Base-by-base conservation (phyloP, 306 rosid genomes). In the Heteromeles arbutifolia region DNA sequence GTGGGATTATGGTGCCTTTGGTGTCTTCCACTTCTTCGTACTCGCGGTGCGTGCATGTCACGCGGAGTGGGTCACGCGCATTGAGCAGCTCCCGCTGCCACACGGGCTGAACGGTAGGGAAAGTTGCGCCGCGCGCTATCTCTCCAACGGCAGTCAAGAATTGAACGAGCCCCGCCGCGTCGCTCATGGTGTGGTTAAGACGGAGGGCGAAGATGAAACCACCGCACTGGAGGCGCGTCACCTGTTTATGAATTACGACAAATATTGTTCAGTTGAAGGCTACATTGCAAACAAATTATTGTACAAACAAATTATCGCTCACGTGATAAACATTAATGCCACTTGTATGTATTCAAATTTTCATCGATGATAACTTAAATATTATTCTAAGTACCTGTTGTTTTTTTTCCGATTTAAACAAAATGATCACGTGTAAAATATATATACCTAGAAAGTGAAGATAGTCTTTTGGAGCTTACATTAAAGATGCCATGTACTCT, bases 141-240 rank as follows among this genome's bases (percentile, higher is more conserved):
- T 89, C 90, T 2, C 85, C 85, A 5, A 89, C 2, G 0, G 89
- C 89, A 0, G 19, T 67, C 86, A 86, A 56, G 81, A 89, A 89
- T 24, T 89, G 87, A 19, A 79, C 87, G 4, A 86, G 7, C 2
- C 90, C 87, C 0, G 67, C 39, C 3, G 84, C 93, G 3, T 86
- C 93, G 12, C 82, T 19, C 85, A 89, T 86, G 1, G 93, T 79
- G 78, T 86, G 90, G 79, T 89, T 89, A 19, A 85, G 64, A 3
- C 87, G 85, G 6, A 86, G 65, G 1, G 86, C 79, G 2, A 85
- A 79, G 12, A 89, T 83, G 82, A 89, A 89, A 8, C 90, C 86
- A 0, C 89, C 90, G 13, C 93, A 89, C 69, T 44, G 57, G 25
- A 83, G 82, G 4, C 85, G 85, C 3, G 85, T 82, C 59, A 82